Conservation (phyloP, 2,329 filamentous ascomycete genomes). For the Calonectria henricotiae region DNA sequence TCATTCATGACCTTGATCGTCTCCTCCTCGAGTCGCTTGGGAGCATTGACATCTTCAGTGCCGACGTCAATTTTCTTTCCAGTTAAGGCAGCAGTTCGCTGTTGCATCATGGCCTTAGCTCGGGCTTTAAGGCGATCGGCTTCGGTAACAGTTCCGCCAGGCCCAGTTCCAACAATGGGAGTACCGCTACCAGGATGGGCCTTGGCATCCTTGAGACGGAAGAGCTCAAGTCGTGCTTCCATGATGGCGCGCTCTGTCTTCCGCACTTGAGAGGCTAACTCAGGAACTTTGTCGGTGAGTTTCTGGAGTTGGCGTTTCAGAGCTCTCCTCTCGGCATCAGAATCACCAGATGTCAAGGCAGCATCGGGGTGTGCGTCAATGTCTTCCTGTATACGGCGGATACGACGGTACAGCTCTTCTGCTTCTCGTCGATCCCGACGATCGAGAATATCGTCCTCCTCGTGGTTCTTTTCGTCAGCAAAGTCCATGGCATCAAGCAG, state of each 20-base stretch:
- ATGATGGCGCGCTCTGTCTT: slow-evolving; percentile 93
- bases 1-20: slow-evolving; percentile 86
- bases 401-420: slow-evolving; percentile 93
- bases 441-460: slow-evolving; percentile 94
- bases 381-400: slow-evolving; percentile 92
- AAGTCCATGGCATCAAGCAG: slow-evolving; percentile 97
- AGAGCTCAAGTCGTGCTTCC: slow-evolving; percentile 91
- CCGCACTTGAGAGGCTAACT: slow-evolving; percentile 92
- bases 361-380: slow-evolving; percentile 91
- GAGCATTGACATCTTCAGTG: slow-evolving; percentile 83
- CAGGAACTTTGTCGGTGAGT: slow-evolving; percentile 90
- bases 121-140: slow-evolving; percentile 94
- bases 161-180: slow-evolving; percentile 91
- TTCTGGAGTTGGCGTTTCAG: slow-evolving; percentile 92
- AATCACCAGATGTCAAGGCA: slow-evolving; percentile 81
- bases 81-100: slow-evolving; percentile 91
- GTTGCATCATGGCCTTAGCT: slow-evolving; percentile 99
- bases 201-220: slow-evolving; percentile 94
- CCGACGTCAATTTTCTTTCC: slow-evolving; percentile 82
- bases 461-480: slow-evolving; percentile 88
- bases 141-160: slow-evolving; percentile 91
- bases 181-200: slow-evolving; percentile 87
- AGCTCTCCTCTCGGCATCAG: slow-evolving; percentile 88
- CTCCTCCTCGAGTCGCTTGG: slow-evolving; percentile 91
- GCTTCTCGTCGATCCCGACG: slow-evolving; percentile 91